Evolutionary conservation across 768 basidiomycete genomes (phyloP).

Genomic region (Tubosaeta brunneosetosa): DNA sequence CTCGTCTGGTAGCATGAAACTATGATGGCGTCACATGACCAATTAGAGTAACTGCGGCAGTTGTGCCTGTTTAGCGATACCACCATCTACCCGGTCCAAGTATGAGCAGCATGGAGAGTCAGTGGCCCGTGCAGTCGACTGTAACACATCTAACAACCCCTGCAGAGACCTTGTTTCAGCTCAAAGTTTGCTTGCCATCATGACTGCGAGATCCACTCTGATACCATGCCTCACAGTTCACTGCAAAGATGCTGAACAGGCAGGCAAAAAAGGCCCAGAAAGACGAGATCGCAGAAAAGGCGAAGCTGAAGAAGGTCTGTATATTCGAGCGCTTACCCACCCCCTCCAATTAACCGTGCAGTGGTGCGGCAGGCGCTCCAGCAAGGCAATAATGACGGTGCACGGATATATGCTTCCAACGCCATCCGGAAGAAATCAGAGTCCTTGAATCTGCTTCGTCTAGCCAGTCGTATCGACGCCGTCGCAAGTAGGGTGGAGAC

Average conservation of each 20-base stretch:
- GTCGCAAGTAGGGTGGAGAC: constrained; percentile 97
- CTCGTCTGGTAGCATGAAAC: constrained; percentile 2
- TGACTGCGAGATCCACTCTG: constrained; percentile 11
- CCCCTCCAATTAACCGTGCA: background rate
- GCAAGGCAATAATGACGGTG: constrained; percentile 95
- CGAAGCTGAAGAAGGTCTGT: constrained; percentile 86
- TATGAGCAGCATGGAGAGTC: constrained; percentile 90
- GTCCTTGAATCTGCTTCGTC: constrained; percentile 80
- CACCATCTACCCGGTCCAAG: background rate
- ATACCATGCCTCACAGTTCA: constrained; percentile 61
- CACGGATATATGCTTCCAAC: constrained; percentile 96
- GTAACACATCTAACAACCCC: constrained; percentile 4
- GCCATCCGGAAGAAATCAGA: constrained; percentile 99
- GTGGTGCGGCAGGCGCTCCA: constrained; percentile 70
- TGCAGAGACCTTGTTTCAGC: constrained; percentile 94
- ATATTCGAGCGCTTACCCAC: background rate
- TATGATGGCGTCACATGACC: background rate
- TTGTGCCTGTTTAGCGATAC: background rate
- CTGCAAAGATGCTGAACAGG: constrained; percentile 88
- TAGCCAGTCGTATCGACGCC: constrained; percentile 92
- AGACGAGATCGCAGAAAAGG: constrained; percentile 86
- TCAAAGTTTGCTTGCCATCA: constrained; percentile 62
- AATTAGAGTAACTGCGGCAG: background rate
- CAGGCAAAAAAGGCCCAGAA: constrained; percentile 98
- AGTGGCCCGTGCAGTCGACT: constrained; percentile 29